Percentiles rank a stretch among this genome's conserved stretches.
Conservation (phyloP, 2,329 filamentous ascomycete species). For the Phialophora macrospora region DNA sequence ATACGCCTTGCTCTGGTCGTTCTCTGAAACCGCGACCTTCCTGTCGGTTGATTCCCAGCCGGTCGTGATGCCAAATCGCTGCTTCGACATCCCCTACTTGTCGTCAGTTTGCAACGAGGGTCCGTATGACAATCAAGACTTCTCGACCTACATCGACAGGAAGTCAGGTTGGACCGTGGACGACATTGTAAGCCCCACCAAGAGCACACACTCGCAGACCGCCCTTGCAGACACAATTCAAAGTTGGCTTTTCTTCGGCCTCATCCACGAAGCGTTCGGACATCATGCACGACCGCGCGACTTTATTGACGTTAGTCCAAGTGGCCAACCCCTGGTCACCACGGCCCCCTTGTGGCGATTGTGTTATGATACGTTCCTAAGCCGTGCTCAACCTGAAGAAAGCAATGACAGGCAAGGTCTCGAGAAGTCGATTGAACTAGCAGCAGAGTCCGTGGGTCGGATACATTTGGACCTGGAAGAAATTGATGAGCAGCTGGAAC, state of each 20-base stretch:
- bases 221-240: constrained; percentile 7
- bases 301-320: not conserved
- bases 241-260: constrained; percentile 11
- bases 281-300: not conserved
- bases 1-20: not conserved
- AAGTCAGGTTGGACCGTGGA: constrained; percentile 3
- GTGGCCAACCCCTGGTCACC: not conserved
- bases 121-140: constrained; percentile 2
- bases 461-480: constrained; percentile 9
- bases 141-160: constrained; percentile 7
- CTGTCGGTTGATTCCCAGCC: not conserved
- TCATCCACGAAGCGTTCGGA: constrained; percentile 4
- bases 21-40: not conserved
- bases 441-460: constrained; percentile 3
- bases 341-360: not conserved
- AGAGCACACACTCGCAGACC: not conserved
- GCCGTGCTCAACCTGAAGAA: not conserved
- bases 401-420: not conserved
- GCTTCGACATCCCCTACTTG: constrained; percentile 7
- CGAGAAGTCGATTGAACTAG: constrained; percentile 9
- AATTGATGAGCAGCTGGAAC: not conserved
- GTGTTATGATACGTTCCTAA: not conserved
- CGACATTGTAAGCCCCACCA: not conserved
- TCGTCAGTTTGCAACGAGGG: not conserved
- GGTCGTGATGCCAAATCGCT: constrained; percentile 7